These are phyloP conservation scores for Xylariaceae sp. DNA, from an alignment of 2,329 filamentous ascomycete genomes.

Conservation along the genomic window DNA sequence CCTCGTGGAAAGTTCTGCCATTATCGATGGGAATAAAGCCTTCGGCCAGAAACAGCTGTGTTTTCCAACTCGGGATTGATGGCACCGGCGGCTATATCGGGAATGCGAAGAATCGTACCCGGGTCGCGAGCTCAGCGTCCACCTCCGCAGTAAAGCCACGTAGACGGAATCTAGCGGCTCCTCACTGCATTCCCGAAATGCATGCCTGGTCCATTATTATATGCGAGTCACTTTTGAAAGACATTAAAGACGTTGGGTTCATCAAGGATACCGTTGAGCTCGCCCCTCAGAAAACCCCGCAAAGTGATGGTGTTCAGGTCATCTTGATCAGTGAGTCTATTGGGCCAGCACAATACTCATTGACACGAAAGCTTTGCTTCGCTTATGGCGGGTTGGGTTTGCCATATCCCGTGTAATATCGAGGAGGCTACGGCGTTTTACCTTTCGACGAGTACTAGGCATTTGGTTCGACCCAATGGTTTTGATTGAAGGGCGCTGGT, in stretches of 20 bases:
- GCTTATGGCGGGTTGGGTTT: conserved; percentile 66
- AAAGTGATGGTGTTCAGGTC: conserved; percentile 59
- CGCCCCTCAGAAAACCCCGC: conserved; percentile 57
- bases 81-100: neutral
- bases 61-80: no score
- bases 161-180: conserved; percentile 73
- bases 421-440: conserved; percentile 56
- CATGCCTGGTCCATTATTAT: conserved; percentile 49
- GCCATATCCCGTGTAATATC: conserved; percentile 63
- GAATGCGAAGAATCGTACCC: conserved; percentile 4
- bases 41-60: no score
- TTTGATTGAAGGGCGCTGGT: conserved; percentile 48
- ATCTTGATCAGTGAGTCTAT: conserved; percentile 49
- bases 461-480: conserved; percentile 66
- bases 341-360: conserved; percentile 46
- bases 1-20: no score
- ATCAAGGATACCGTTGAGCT: conserved; percentile 60
- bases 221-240: conserved; percentile 43
- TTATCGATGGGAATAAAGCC: no score
- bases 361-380: conserved; percentile 41
- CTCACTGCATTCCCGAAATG: conserved; percentile 63
- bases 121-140: neutral
- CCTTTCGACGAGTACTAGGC: conserved; percentile 53
- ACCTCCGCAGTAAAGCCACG: conserved; percentile 50
- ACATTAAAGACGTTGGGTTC: conserved; percentile 36